Conservation (phyloP, 441 rosid genomes). For the Francoa sonchifolia region DNA sequence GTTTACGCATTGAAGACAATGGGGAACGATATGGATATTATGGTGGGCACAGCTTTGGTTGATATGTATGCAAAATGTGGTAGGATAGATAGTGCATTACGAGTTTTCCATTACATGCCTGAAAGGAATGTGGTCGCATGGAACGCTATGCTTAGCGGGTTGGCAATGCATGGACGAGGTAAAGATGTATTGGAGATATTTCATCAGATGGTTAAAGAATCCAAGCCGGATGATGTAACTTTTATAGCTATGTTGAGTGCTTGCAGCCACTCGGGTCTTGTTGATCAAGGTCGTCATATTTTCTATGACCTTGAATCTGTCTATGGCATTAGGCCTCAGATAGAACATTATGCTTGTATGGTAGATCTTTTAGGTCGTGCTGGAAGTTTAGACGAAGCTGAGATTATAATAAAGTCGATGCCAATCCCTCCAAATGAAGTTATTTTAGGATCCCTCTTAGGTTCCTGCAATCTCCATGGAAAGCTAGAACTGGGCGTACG, state of each 20-base stretch:
- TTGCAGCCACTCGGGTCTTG: constrained; percentile 77
- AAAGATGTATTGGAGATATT: constrained; percentile 41
- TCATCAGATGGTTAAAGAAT: constrained; percentile 43
- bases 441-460: too few relatives aligned
- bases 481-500: too few relatives aligned
- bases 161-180: constrained; percentile 57
- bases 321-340: constrained; percentile 43
- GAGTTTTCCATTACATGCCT: constrained; percentile 50
- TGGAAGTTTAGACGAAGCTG: constrained; percentile 60
- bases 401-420: too few relatives aligned
- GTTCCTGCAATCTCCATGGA: too few relatives aligned
- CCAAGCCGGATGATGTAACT: constrained; percentile 59
- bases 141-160: constrained; percentile 76
- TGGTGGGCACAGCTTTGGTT: constrained; percentile 63
- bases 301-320: constrained; percentile 42
- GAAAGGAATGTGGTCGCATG: constrained; percentile 79
- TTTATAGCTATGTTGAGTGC: constrained; percentile 69
- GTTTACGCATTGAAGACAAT: constrained; percentile 45
- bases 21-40: constrained; percentile 47
- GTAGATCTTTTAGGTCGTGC: constrained; percentile 85
- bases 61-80: constrained; percentile 92
- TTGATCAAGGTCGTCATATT: constrained; percentile 54
- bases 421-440: too few relatives aligned
- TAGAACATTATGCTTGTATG: constrained; percentile 78
- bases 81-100: constrained; percentile 67